These are phyloP conservation scores for Odontarrhena argentea DNA, from an alignment of 345 rosid genomes.

Conservation along the genomic window DNA sequence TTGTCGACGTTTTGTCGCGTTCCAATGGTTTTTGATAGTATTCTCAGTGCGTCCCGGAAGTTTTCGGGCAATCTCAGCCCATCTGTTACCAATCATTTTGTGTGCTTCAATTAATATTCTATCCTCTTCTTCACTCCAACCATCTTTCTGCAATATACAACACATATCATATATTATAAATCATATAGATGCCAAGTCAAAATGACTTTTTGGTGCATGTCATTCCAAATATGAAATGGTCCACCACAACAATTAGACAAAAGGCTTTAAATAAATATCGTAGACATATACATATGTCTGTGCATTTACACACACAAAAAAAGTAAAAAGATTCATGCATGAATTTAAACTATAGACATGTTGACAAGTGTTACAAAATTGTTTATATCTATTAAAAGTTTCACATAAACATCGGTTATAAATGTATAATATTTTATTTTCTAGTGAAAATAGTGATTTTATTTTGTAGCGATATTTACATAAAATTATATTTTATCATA, in stretches of 20 bases:
- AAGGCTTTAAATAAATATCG: constrained; percentile 3
- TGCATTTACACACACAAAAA: constrained; percentile 21
- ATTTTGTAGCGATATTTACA: neutral
- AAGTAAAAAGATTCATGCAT: constrained; percentile 28
- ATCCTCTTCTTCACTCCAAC: constrained; percentile 75
- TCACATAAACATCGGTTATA: constrained; percentile 15
- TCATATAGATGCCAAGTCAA: neutral
- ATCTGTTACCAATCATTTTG: constrained; percentile 59
- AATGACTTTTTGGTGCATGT: constrained; percentile 19
- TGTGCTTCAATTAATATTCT: constrained; percentile 41
- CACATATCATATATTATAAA: neutral
- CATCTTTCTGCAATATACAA: constrained; percentile 54
- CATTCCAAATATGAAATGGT: constrained; percentile 6
- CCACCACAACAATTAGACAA: constrained; percentile 21
- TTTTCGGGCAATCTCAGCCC: constrained; percentile 71
- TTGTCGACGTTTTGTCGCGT: constrained; percentile 58
- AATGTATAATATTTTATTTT: neutral
- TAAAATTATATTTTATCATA: neutral
- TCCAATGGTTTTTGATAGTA: constrained; percentile 61
- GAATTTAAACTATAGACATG: constrained; percentile 21
- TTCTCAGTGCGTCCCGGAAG: constrained; percentile 68
- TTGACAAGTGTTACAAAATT: constrained; percentile 32
- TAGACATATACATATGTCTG: constrained; percentile 8
- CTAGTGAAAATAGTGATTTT: neutral
- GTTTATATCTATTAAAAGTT: constrained; percentile 11